Conservation (phyloP, 2,329 filamentous ascomycete genomes). For the Diaporthe sp. region DNA sequence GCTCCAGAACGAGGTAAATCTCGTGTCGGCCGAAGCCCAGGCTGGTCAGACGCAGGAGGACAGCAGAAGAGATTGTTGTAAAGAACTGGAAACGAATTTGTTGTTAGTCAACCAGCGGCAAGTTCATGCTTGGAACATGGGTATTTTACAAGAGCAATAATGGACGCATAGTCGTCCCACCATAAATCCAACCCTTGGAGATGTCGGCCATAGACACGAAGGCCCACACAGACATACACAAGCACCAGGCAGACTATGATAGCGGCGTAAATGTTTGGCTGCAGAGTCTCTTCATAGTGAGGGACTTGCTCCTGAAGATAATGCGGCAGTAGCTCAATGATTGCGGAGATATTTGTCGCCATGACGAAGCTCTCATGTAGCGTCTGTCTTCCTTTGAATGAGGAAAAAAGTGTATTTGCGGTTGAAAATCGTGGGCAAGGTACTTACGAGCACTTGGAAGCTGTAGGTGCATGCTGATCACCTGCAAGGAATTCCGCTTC, state of each 20-base stretch:
- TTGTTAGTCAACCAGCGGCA: background rate
- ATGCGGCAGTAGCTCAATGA: background rate
- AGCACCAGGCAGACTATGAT: background rate
- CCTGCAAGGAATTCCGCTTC: no score
- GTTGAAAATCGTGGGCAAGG: no score
- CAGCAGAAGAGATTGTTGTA: background rate
- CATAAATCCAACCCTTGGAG: background rate
- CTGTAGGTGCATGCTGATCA: no score
- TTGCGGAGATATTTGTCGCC: background rate
- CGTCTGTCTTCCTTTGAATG: no score
- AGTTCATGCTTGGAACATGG: background rate
- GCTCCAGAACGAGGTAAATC: background rate
- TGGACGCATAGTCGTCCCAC: background rate
- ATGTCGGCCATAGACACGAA: background rate
- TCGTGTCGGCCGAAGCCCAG: background rate
- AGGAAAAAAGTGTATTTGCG: no score
- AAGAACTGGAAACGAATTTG: background rate
- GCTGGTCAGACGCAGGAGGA: background rate
- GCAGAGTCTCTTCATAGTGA: background rate
- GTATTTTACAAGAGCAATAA: background rate
- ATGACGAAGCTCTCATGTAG: no score
- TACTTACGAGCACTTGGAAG: no score
- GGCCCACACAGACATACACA: background rate
- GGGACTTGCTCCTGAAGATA: background rate
- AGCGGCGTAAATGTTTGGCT: background rate